Evolutionary conservation across 441 rosid genomes (phyloP), one percentile per base, ranked within the genome.

Genomic region (Eruca vesicaria): DNA sequence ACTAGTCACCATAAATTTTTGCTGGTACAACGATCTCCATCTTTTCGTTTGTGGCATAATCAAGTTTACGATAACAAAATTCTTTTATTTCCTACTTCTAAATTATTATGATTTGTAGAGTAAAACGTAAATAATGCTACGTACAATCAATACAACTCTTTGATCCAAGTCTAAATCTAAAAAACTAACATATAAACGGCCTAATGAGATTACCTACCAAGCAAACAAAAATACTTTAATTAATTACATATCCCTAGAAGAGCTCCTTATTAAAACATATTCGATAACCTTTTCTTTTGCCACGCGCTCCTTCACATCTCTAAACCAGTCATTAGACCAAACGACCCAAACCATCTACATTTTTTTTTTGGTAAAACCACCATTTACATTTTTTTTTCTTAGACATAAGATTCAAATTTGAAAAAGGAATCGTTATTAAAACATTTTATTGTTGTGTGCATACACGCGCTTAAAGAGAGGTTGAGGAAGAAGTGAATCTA

Each of bases 201-300:
- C 12, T 29, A 29, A 15, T 35, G 15, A 29, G 26, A 55, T 56
- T 14, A 57, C 69, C 31, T 28, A 76, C 36, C 32, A 29, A 55
- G 3, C 48, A 61, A 11, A 9, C 3, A 20, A 56, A 41, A 23
- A 4, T 19, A 33, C 0, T 23, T 18, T 58, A 64, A 57, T 8
- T 63, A 6, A 70, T 65, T 71, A 63, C 80, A 10, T 71, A 66
- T 71, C 68, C 72, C 72, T 58, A 71, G 72, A 59, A 48, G 18
- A 58, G 50, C 55, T 48, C 21, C 23, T 14, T 71, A 43, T 36
- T 2, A 18, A 69, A 63, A 15, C 57, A 36, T 50, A 50, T 68
- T 75, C n/a, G 9, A 69, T 69, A 38, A 41, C 8, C n/a, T 20
- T 61, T n/a, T 48, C 11, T 9, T 55, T 41, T 45, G 36, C n/a